These are phyloP conservation scores for Acacia acuminata DNA, from an alignment of 306 rosid species.

Conservation along the genomic window DNA sequence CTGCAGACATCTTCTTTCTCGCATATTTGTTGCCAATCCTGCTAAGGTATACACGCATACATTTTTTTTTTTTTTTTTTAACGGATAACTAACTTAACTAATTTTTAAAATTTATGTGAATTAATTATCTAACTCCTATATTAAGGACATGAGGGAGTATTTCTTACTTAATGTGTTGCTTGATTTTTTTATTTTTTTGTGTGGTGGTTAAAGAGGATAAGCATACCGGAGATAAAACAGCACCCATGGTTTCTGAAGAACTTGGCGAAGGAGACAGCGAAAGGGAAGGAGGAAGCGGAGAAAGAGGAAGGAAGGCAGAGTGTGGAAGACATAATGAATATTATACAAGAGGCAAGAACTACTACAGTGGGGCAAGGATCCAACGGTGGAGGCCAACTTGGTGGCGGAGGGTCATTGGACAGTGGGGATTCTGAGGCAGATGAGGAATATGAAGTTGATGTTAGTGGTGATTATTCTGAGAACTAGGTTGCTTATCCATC, in stretches of 20 bases:
- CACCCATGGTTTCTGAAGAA: conserved; percentile 92
- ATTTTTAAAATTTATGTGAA: no score
- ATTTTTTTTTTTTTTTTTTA: no score
- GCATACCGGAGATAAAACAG: conserved; percentile 77
- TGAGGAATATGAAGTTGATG: conserved; percentile 68
- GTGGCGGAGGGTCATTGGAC: conserved; percentile 48
- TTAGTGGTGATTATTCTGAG: conserved; percentile 64
- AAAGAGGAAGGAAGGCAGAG: conserved; percentile 58
- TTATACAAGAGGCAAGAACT: conserved; percentile 74
- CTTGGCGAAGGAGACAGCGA: conserved; percentile 70
- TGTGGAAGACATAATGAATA: conserved; percentile 74
- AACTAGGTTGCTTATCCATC: conserved; percentile 27
- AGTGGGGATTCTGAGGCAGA: conserved; percentile 39
- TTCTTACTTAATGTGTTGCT: background rate
- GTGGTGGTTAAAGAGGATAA: conserved; percentile 64
- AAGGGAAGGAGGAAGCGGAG: conserved; percentile 44
- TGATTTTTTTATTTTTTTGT: background rate
- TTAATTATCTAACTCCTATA: no score
- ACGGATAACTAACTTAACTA: no score
- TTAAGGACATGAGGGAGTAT: background rate
- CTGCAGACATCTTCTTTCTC: conserved; percentile 78
- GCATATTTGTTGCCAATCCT: conserved; percentile 84
- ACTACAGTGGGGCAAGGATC: conserved; percentile 59
- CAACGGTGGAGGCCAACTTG: conserved; percentile 47
- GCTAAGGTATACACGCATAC: conserved; percentile 52